phyloP scores from a whole-genome alignment of 352 stramenopile genomes.

The Phytophthora pseudosyringae region DNA sequence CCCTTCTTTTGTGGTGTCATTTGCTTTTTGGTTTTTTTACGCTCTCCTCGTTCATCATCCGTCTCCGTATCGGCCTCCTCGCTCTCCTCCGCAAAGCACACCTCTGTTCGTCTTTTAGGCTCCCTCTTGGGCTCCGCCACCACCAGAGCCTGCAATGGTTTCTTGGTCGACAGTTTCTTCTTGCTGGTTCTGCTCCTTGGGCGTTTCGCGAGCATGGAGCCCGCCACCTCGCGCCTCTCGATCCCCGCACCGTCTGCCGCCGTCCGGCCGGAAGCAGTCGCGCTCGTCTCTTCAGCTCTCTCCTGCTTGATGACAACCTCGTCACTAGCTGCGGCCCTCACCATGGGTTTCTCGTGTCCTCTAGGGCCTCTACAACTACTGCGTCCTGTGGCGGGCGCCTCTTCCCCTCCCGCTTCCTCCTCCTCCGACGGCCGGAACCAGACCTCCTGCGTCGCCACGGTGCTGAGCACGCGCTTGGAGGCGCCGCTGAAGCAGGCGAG shows the following conservation, averaged over 20 bases:
- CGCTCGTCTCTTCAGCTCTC: conserved; percentile 12
- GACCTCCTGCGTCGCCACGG: conserved; percentile 55
- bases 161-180: conserved; percentile 32
- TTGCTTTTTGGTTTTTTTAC: conserved; percentile 21
- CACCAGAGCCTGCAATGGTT: conserved; percentile 18
- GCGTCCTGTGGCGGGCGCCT: background rate
- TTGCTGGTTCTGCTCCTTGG: conserved; percentile 34
- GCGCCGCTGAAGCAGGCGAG: conserved; percentile 69
- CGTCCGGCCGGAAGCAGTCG: background rate
- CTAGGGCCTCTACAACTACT: background rate
- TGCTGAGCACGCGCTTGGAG: conserved; percentile 49
- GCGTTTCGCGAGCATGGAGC: conserved; percentile 21
- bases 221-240: conserved; percentile 18
- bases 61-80: conserved; percentile 37
- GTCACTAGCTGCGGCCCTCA: background rate
- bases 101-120: conserved; percentile 1
- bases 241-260: conserved; percentile 16
- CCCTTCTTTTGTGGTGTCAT: conserved; percentile 17
- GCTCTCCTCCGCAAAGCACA: conserved; percentile 30
- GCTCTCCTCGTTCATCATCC: conserved; percentile 25
- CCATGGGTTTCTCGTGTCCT: conserved; percentile 1
- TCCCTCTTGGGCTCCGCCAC: conserved; percentile 25
- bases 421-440: conserved; percentile 43
- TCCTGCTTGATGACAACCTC: conserved; percentile 32
- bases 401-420: background rate